Percentiles rank a stretch among this genome's conserved stretches.
Evolutionary conservation across 1,284 basidiomycete genomes (phyloP).

Genomic region (Heterobasidion annosum): DNA sequence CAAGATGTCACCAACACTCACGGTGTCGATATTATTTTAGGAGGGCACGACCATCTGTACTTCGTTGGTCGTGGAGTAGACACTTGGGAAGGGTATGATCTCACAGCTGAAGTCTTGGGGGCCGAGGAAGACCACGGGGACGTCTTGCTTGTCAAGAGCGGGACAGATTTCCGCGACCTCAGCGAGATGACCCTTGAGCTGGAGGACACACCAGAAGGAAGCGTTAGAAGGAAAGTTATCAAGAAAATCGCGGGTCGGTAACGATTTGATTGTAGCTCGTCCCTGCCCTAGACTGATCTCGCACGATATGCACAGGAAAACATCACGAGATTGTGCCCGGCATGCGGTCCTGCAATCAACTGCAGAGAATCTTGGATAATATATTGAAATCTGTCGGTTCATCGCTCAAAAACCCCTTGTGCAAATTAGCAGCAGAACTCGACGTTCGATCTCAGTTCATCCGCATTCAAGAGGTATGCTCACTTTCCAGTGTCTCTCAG

Average conservation of each 20-base stretch:
- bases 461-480: constrained; percentile 54
- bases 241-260: constrained; percentile 48
- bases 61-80: constrained; percentile 72
- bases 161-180: constrained; percentile 86
- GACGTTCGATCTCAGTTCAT: constrained; percentile 74
- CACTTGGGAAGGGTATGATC: constrained; percentile 66
- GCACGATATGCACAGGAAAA: constrained; percentile 35
- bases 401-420: constrained; percentile 66
- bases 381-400: constrained; percentile 67
- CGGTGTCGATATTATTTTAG: constrained; percentile 80
- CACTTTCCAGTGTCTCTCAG: neutral
- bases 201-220: constrained; percentile 48
- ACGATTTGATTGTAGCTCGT: no score
- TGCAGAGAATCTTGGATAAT: constrained; percentile 55
- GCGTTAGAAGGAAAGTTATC: constrained; percentile 63
- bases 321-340: constrained; percentile 55
- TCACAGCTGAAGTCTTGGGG: constrained; percentile 50
- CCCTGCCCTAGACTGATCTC: neutral
- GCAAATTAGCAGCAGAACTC: constrained; percentile 59
- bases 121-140: constrained; percentile 71
- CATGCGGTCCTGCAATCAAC: constrained; percentile 46
- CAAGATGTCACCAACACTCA: constrained; percentile 44
- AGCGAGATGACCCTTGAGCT: constrained; percentile 68
- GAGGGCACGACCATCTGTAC: constrained; percentile 89
- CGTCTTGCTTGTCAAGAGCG: constrained; percentile 74